Evolutionary conservation across 2,329 filamentous ascomycete genomes (phyloP), one percentile per base, ranked within the genome.

Genomic region (Verticillium longisporum): DNA sequence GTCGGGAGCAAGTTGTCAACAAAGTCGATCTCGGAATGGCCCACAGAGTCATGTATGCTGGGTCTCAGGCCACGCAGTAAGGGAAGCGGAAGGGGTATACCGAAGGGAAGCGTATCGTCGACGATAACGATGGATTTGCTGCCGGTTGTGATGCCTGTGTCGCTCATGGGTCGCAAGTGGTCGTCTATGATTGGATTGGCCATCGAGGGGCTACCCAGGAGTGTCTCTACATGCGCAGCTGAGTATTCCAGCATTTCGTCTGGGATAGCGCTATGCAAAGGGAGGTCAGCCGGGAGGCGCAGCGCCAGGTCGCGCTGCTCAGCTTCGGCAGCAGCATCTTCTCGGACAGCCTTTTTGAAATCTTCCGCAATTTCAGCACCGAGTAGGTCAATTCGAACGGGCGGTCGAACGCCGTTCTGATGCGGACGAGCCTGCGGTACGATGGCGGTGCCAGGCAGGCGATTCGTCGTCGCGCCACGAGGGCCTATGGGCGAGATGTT

Each of bases 71-170:
- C 18, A 21, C 45, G 45, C 18, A 21, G 9, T 3, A 55, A 13
- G 9, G 54, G 54, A 1, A 55, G 38, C 13, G 57, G 57, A 45
- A 54, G 66, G 1, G 80, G 74, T n/a, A 80, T 72, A 9, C 84
- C 75, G 5, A 77, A 75, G 0, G 80, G 75, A 15, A 81, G 66
- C 0, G 87, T 88, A 36, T 85, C 86, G 62, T 96, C 91, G 38
- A 96, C 86, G 69, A 97, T 96, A 60, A 97, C 83, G 66, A 97
- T 96, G 0, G 92, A 96, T 70, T 93, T 89, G 78, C 91, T 96
- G n/a, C 91, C 90, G 11, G 82, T 81, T 0, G 92, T 95, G 55
- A 94, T 84, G 6, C 74, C 83, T 66, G 78, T 78, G 62, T 86
- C 83, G 64, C 83, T 85, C 13, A 72, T 67, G 1, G 81, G 80